Evolutionary conservation across 306 rosid genomes (phyloP), one percentile per base, ranked within the genome.

Genomic region (Acacia confusa): DNA sequence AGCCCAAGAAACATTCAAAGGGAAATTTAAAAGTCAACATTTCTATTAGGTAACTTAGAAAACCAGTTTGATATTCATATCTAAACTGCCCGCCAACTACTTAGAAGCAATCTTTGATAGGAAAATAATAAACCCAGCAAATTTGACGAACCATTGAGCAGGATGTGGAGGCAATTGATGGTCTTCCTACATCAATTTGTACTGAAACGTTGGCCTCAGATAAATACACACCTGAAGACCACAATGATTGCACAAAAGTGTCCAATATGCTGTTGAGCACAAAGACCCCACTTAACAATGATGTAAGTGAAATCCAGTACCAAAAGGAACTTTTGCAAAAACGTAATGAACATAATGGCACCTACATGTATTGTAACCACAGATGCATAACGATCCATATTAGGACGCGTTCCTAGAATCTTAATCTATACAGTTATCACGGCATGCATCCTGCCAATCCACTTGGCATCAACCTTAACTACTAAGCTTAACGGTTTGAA

Each of bases 161-260:
- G 55, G 89, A 84, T 60, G 92, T 77, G 40, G 82, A 65, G 25
- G 84, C 81, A 38, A 81, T 85, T 74, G 88, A 71, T 73, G 72
- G 87, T 78, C 84, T 88, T 22, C 91, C 92, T 28, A 94, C 97
- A 86, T 96, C 93, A 52, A 96, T 60, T 86, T 93, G 88, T 84
- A 96, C 99, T 3, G 97, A 89, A 78, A 93, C 85, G 68, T 79
- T 92, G 82, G 95, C 64, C 88, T 88, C 91, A 60, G 94, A 93
- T 89, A 96, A 73, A 84, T 96, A 97, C 77, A 96, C 87, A 14
- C 99, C 98, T 2, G 97, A 92, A 79, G 92, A 92, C 72, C 70
- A 92, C 85, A 96, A 89, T 0, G 88, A 91, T 78, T 84, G 92
- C 5, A 90, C 94, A 77, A 96, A 87, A 84, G 87, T 87, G 82